These are phyloP conservation scores for Chernovozyma aurita DNA, from an alignment of 1,139 yeast species.

Conservation along the genomic window DNA sequence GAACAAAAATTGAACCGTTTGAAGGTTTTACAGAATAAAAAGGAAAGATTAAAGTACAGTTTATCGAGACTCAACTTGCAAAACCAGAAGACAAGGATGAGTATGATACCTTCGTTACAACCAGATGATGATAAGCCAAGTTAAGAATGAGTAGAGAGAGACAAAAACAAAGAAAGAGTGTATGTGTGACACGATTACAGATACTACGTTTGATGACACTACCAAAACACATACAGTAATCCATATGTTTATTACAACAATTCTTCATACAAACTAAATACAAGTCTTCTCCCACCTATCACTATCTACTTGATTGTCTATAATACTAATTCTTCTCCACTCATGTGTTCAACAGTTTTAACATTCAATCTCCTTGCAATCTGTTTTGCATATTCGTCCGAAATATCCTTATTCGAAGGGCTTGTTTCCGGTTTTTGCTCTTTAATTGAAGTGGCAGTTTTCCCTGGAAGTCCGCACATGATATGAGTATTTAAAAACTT, in stretches of 20 bases:
- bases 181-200: neutral
- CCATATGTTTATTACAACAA: too few relatives aligned
- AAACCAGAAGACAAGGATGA: constrained; percentile 17
- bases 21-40: constrained; percentile 31
- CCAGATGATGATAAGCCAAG: constrained; percentile 9
- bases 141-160: neutral
- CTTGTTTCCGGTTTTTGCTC: constrained; percentile 17
- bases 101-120: constrained; percentile 15
- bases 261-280: too few relatives aligned
- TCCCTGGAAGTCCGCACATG: constrained; percentile 81
- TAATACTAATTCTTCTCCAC: constrained; percentile 21
- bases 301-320: too few relatives aligned
- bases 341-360: constrained; percentile 40
- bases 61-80: constrained; percentile 21
- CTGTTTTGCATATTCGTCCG: constrained; percentile 47
- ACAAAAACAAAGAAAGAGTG: neutral
- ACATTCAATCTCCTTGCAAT: constrained; percentile 48
- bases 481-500: constrained; percentile 64
- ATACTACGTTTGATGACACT: too few relatives aligned
- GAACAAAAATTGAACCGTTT: constrained; percentile 27
- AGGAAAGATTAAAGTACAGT: constrained; percentile 34
- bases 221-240: too few relatives aligned
- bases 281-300: too few relatives aligned
- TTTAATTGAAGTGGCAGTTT: constrained; percentile 35
- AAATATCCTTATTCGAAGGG: constrained; percentile 39